Evolutionary conservation across 768 basidiomycete genomes (phyloP), one percentile per base, ranked within the genome.

Genomic region (Dentipellis sp.): DNA sequence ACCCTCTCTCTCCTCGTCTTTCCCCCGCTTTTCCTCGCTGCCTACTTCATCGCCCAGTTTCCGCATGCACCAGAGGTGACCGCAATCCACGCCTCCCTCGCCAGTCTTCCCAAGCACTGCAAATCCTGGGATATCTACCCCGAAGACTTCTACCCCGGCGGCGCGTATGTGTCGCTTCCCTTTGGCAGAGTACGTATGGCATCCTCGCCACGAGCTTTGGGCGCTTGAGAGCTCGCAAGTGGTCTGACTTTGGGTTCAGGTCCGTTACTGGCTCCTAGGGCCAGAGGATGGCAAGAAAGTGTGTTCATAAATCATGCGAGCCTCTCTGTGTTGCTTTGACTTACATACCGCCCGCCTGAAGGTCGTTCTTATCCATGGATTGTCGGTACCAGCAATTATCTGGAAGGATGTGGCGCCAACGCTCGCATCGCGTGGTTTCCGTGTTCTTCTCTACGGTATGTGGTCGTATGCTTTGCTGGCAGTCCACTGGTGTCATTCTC

Each of bases 321-420:
- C 1, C 52, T 22, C 5, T 36, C 53, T 54, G 48, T 42, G 23
- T 10, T 22, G 9, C 55, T 17, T 7, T 17, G 17, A 7, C 45
- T 23, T n/a, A 3, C 22, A 37, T 53, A 10, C n/a, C 38, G 40
- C 47, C 10, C 8, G 47, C 10, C 19, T 22, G 4, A 39, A 91
- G 88, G 73, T 91, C 19, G 81, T 88, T 10, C 74, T 91, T 36
- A 84, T 92, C 8, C 85, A 90, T 59, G 89, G 89, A 11, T 75
- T 91, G 14, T 87, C 85, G 14, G 79, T 89, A 36, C 88, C 89
- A 6, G 74, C 87, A 35, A 79, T 89, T 49, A 77, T 90, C 53
- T 91, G 86, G 86, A 84, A 80, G 64, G 83, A 89, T 45, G 76
- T 92, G 21, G 84, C 83, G 0, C 85, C 86, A 4, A 70, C 71